Evolutionary conservation across 148 eudicot species (phyloP).

Genomic region (Silene uniflora): DNA sequence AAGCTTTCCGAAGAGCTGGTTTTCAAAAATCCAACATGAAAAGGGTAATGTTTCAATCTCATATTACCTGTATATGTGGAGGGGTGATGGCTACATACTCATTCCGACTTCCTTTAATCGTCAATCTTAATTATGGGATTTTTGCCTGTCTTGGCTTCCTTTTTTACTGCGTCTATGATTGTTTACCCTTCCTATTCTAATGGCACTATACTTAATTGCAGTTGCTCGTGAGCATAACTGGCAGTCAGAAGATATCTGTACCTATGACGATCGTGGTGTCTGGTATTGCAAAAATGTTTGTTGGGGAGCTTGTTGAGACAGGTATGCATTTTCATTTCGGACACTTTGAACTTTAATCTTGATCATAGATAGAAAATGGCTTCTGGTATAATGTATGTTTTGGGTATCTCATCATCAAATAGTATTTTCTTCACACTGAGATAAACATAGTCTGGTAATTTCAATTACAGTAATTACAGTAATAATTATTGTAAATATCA

Average conservation of each 20-base stretch:
- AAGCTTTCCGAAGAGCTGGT: constrained; percentile 86
- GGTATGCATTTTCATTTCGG: constrained; percentile 35
- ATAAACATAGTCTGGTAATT: too few relatives aligned
- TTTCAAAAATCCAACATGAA: constrained; percentile 93
- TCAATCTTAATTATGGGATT: background rate
- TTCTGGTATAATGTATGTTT: background rate
- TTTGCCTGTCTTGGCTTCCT: background rate
- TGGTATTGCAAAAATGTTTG: constrained; percentile 95
- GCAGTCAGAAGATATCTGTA: constrained; percentile 78
- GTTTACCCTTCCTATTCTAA: background rate
- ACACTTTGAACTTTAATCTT: background rate
- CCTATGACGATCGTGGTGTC: constrained; percentile 95
- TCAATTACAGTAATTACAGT: too few relatives aligned
- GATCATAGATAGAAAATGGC: background rate
- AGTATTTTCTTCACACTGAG: too few relatives aligned
- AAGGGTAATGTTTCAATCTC: constrained; percentile 43
- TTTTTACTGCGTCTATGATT: background rate
- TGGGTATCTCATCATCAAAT: background rate
- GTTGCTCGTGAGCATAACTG: constrained; percentile 79
- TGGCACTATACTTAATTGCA: constrained; percentile 29
- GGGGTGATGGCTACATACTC: background rate
- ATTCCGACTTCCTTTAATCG: background rate
- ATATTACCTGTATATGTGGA: background rate
- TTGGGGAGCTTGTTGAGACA: constrained; percentile 93
- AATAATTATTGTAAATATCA: too few relatives aligned